Base-by-base conservation (phyloP, 306 rosid species). In the Ormosia semicastrata region DNA sequence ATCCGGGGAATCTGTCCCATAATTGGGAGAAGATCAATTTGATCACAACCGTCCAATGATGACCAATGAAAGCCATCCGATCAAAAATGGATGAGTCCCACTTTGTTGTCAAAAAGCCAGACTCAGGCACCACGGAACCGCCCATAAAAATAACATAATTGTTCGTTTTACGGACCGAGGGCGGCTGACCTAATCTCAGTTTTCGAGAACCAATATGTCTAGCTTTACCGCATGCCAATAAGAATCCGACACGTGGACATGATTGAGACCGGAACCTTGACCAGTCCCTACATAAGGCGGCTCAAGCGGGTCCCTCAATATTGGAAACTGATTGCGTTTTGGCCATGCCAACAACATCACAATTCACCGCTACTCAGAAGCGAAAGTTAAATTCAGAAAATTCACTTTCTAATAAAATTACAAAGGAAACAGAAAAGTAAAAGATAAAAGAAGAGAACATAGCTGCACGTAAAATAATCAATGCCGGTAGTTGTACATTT, bases 121-220 rank as follows among this genome's bases (percentile, higher is more conserved):
- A 62, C 78, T 80, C 85, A 81, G 36, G 65, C 64, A 81, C 81
- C 36, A 80, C 78, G 89, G 71, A 79, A 77, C 90, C 87, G 89
- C 83, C 86, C 49, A 62, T 69, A 39, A 46, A 6, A 24, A 24
- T 24, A 24, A 24, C 24, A 79, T 15, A 15, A 52, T 40, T 12
- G 60, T 43, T 49, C 40, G 4, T 67, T 66, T 32, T 59, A 11
- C 8, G 53, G 24, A 6, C 50, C 43, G 3, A 64, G 71, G 94
- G 95, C 91, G 97, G 94, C 98, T 90, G 86, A 82, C 89, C 85
- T 82, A 84, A 75, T 71, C 83, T 46, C 81, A 15, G 63, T 62
- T 84, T 86, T 87, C n/a, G 84, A 85, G 85, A 73, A 77, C 81
- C 89, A 71, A 76, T 78, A 65, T 71, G 75, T 74, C 73, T 8